Evolutionary conservation across 805 yeast species (phyloP), one percentile per base, ranked within the genome.

Genomic region (Myxozyma sirexii): DNA sequence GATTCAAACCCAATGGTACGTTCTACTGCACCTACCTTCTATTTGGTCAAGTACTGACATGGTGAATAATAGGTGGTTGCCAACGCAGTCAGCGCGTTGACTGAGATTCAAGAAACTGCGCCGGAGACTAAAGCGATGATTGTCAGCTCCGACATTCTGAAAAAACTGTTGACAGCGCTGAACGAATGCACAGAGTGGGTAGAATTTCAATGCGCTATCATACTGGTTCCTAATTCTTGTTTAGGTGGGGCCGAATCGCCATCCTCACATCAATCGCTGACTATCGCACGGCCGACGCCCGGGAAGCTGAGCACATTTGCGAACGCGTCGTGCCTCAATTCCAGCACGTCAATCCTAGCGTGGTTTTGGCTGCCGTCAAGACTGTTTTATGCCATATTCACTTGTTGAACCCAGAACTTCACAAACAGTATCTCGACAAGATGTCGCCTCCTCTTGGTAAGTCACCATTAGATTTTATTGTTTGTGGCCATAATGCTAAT

Each of bases 331-430:
- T 89, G 8, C 98, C 99, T 13, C 98, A 94, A 75, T 82, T 93
- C 69, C 99, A 93, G 76, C 99, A 93, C 73, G 97, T 89, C 24
- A 93, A 93, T 72, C 96, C 99, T 0, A 89, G 97, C 3, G 98
- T 94, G 21, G 97, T 94, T 2, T 77, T 93, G 66, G 83, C 90
- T 27, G 82, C 97, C 0, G 84, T 94, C 63, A 90, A 91, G 70
- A 90, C 88, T 1, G 84, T 92, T 5, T 72, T 93, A 19, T 82
- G 83, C 58, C 96, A 91, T 71, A 65, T 86, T 37, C 84, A 83
- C 8, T 72, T 77, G 17, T 69, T 87, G 6, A 56, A 59, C 24
- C 65, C 63, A 3, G 69, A 66, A 31, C 49, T 62, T 12, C 65
- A 57, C 43, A 59, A 64, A 17, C 60, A 62, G 31, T 56, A 67